Conservation (phyloP, 768 basidiomycete species). For the Macrocybe gigantea region DNA sequence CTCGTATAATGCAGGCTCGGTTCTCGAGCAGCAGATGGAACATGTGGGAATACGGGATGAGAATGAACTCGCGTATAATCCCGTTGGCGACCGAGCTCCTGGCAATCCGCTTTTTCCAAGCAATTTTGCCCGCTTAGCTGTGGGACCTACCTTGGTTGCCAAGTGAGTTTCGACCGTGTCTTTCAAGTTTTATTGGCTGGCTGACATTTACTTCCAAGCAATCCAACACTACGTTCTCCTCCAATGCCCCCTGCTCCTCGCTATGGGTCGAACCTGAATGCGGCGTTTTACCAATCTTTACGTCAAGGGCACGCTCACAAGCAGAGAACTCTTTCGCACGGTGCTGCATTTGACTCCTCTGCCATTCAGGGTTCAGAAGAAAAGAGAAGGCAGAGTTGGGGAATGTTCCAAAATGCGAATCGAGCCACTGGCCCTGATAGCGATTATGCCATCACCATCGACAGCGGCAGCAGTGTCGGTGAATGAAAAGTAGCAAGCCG, state of each 20-base stretch:
- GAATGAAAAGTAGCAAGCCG: neutral
- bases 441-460: neutral
- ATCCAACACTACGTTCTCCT: conserved; percentile 16
- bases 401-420: neutral
- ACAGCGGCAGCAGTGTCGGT: neutral
- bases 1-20: conserved; percentile 11
- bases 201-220: conserved; percentile 10
- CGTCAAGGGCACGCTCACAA: conserved; percentile 8
- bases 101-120: conserved; percentile 81
- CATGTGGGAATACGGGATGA: conserved; percentile 5
- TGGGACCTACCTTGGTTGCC: conserved; percentile 58
- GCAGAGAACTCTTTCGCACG: conserved; percentile 16
- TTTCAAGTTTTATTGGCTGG: neutral
- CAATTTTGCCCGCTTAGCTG: conserved; percentile 64
- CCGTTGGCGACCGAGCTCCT: conserved; percentile 57
- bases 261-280: conserved; percentile 4
- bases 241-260: conserved; percentile 10
- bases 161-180: conserved; percentile 22
- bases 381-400: conserved; percentile 13
- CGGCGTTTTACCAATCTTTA: neutral
- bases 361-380: conserved; percentile 2
- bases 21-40: conserved; percentile 8
- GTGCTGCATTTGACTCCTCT: conserved; percentile 7
- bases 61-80: conserved; percentile 34
- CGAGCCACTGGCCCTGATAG: neutral